phyloP scores from a whole-genome alignment of 345 rosid species.

The Barbarea vulgaris region DNA sequence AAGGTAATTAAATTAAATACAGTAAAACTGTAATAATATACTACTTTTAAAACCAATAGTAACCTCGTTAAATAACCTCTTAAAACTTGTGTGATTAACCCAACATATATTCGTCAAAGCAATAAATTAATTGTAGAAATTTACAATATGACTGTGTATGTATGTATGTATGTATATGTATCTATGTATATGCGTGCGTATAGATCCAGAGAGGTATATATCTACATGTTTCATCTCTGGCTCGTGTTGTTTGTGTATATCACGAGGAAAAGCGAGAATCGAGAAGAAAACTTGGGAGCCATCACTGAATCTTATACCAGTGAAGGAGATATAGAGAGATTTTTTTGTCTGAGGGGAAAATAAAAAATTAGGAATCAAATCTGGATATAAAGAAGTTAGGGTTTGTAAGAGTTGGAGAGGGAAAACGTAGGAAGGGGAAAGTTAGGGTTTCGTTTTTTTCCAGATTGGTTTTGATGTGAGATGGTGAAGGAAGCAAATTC shows the following conservation, averaged over 20 bases:
- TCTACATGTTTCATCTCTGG: slow-evolving; percentile 41
- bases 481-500: slow-evolving; percentile 46
- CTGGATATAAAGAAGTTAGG: slow-evolving; percentile 36
- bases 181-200: slow-evolving; percentile 17
- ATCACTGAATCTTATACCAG: slow-evolving; percentile 37
- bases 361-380: slow-evolving; percentile 11
- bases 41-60: background rate
- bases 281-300: slow-evolving; percentile 22
- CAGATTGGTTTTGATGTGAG: slow-evolving; percentile 18
- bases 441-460: slow-evolving; percentile 33
- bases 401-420: slow-evolving; percentile 35
- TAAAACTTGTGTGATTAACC: background rate
- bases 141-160: background rate
- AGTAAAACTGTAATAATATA: background rate
- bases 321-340: slow-evolving; percentile 22
- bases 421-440: slow-evolving; percentile 40
- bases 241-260: slow-evolving; percentile 39
- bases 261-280: slow-evolving; percentile 32
- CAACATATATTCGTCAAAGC: slow-evolving; percentile 17
- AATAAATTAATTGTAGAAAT: slow-evolving; percentile 4
- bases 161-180: background rate
- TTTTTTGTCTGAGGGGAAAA: background rate
- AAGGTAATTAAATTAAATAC: slow-evolving; percentile 21
- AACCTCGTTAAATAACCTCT: slow-evolving; percentile 15
- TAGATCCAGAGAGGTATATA: slow-evolving; percentile 41